Evolutionary conservation across 1,139 yeast genomes (phyloP), one percentile per base, ranked within the genome.

Genomic region (Lodderomyces theae): DNA sequence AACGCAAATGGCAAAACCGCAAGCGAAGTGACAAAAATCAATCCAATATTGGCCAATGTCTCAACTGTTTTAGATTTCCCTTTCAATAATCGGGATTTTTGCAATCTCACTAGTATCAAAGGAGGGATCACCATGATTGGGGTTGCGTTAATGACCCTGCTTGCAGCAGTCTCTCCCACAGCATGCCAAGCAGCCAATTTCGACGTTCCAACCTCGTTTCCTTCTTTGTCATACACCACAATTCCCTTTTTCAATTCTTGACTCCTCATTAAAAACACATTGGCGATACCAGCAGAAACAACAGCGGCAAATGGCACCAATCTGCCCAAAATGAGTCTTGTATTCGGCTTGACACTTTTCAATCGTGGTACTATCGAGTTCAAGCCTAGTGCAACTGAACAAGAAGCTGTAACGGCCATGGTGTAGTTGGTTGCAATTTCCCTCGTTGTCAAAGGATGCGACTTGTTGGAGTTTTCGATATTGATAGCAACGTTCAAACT

Each of bases 91-190:
- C 66, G 53, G 0, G 82, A 71, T 49, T 74, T 76, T 65, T 92
- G 97, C 49, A 92, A 70, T 57, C 74, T 77, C 39, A 88, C 88
- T 43, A 92, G 72, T 22, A 87, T 60, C 53, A 92, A 72, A 2
- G 98, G 97, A 1, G 98, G 98, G 18, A 92, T 64, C 17, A 86
- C 98, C 98, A 92, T 92, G 52, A 92, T 77, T 16, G 98, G 98
- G 0, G 98, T 87, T 17, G 97, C 97, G 58, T 89, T 92, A 53
- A 92, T 86, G 39, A 92, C 96, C 58, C 98, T 76, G 39, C 95
- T 86, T 32, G 92, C 81, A 2, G 97, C 97, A 12, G 98, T 92
- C 64, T 92, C 97, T 15, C 95, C 97, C 35, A 92, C 98, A 0
- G 98, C 98, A 48, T 83, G 75, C 42, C 79, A 60, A 0, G 98